These are phyloP conservation scores for Leishmania arabica DNA, from an alignment of 208 protist genomes.

Conservation along the genomic window DNA sequence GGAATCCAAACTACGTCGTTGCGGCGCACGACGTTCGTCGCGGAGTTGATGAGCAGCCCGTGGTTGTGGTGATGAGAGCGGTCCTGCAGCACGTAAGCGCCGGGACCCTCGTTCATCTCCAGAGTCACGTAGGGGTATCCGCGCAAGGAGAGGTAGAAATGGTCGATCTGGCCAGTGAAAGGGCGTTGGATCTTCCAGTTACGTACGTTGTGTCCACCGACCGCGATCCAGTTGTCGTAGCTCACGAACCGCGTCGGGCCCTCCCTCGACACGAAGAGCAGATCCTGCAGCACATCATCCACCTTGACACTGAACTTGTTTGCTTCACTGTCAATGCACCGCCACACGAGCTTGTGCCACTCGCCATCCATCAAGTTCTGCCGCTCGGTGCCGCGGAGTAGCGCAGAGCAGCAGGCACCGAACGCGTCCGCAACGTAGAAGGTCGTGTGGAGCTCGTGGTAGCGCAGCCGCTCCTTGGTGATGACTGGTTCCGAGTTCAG, in stretches of 20 bases:
- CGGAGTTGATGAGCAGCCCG: constrained; percentile 69
- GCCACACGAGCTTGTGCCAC: constrained; percentile 91
- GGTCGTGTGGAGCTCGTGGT: constrained; percentile 82
- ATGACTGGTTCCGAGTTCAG: constrained; percentile 86
- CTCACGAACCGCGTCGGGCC: constrained; percentile 70
- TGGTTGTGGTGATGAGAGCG: constrained; percentile 69
- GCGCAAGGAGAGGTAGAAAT: constrained; percentile 72
- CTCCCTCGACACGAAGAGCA: constrained; percentile 80
- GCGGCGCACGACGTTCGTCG: constrained; percentile 63
- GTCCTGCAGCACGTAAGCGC: constrained; percentile 83
- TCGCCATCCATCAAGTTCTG: constrained; percentile 85
- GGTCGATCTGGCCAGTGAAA: constrained; percentile 76
- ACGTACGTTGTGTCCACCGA: constrained; percentile 87
- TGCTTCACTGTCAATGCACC: constrained; percentile 81
- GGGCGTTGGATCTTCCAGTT: constrained; percentile 74
- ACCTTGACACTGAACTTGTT: constrained; percentile 90
- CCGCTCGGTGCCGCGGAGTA: constrained; percentile 82
- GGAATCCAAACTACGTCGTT: constrained; percentile 85
- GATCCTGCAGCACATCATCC: constrained; percentile 81
- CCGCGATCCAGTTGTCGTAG: constrained; percentile 81
- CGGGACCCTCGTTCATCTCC: constrained; percentile 83
- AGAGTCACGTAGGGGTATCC: constrained; percentile 72
- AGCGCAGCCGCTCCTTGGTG: constrained; percentile 80
- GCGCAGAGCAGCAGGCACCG: constrained; percentile 77
- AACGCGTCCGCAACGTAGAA: constrained; percentile 87